Conservation (phyloP, 2,329 filamentous ascomycete species). For the Pyricularia sp. region DNA sequence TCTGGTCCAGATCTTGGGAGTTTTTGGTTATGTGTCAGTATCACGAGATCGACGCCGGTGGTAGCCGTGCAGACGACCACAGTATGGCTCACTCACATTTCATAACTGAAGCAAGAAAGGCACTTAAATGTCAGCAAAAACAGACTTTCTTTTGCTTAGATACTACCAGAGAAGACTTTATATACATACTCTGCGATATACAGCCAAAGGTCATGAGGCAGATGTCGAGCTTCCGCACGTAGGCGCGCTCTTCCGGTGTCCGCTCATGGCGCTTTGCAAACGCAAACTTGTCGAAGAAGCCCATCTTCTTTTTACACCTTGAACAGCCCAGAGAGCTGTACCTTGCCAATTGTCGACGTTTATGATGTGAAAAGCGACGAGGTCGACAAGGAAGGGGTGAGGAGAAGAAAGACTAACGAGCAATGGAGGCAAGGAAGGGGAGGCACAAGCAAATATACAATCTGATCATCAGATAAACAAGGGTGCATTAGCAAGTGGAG, state of each 20-base stretch:
- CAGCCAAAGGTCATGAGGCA: neutral
- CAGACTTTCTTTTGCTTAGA: neutral
- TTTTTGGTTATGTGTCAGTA: neutral
- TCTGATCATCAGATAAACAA: neutral
- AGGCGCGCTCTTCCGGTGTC: neutral
- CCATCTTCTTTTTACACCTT: neutral
- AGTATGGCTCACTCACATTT: neutral
- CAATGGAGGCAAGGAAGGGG: neutral
- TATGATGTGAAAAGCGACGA: neutral
- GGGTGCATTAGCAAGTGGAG: neutral
- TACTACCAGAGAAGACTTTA: neutral
- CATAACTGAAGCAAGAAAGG: neutral
- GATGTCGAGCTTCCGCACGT: neutral
- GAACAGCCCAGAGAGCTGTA: neutral
- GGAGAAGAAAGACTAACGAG: neutral
- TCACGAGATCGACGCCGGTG: neutral
- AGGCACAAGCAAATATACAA: neutral
- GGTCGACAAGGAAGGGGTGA: neutral
- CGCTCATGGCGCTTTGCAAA: neutral
- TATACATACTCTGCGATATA: neutral
- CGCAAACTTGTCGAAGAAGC: neutral
- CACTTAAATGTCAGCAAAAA: neutral
- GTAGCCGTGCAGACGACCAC: neutral
- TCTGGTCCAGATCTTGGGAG: constrained; percentile 31
- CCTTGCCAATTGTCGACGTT: neutral